Base-by-base conservation (phyloP, 345 rosid species). In the Mallotus nudiflorus region DNA sequence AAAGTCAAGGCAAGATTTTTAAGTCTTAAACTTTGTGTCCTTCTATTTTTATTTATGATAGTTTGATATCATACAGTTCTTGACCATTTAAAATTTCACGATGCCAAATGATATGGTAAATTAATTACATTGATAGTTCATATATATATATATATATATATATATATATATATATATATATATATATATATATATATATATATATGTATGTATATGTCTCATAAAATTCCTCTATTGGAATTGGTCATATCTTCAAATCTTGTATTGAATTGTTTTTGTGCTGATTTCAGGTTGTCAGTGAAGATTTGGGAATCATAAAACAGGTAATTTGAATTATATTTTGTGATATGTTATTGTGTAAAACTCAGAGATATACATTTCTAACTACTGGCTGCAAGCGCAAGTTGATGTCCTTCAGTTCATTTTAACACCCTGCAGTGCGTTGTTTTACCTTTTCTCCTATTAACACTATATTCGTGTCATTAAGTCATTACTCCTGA, bases 271-370 rank as follows among this genome's bases (percentile, higher is more conserved):
- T 76, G 66, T 70, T 16, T n/a, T n/a, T n/a, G n/a, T 80, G 62
- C 44, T 73, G 50, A 46, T 79, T 69, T 37, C 97, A 95, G 99
- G 90, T 92, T 61, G 72, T 93, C 69, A 81, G 80, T 50, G 97
- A 95, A 35, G 99, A 95, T 83, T 82, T 95, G 48, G 97, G 96
- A 67, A 89, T 95, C 56, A 28, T 88, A 65, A 95, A 95, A 88
- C 85, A 95, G 98, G 99, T 95, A 87, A n/a, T 52, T 60, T 61
- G 27, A 58, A 39, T 44, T 31, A 35, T 60, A 67, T 51, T 2
- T 42, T 68, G 6, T 65, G 28, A 18, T 27, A 12, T 56, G 49
- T n/a, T 24, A 49, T 46, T 28, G 19, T 56, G 19, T 45, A 15
- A 18, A 51, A 14, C 22, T 40, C n/a, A 59, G 3, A 5, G 18